Evolutionary conservation across 768 basidiomycete genomes (phyloP), one percentile per base, ranked within the genome.

Genomic region (Tylopilus sp.): DNA sequence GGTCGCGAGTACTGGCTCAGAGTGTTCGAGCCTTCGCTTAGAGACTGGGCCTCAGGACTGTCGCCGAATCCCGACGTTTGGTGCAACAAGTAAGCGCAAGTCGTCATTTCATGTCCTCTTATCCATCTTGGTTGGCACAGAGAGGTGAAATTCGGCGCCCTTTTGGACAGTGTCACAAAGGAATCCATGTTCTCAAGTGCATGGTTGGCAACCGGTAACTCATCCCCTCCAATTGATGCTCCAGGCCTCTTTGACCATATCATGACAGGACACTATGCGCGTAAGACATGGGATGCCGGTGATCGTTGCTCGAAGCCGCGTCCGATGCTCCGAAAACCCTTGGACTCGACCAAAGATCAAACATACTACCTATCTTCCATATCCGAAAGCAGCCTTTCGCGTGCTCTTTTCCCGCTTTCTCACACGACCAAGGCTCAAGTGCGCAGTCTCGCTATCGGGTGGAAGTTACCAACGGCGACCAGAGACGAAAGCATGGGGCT

Each of bases 31-130:
- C 95, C 94, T 3, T 82, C 91, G 3, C 64, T 98, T 35, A 73
- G 73, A 40, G 72, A 77, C 25, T 97, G 94, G 94, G 80, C 87
- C 61, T 56, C 68, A 3, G 95, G 95, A 1, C 66, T 76, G 10
- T 95, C 91, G 1, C 95, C 95, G 0, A 98, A 97, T 69, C 93
- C 95, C 0, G 95, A 98, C 63, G 83, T 98, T 1, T 83, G 81
- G 78, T 98, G 95, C 64, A 98, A 98, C 71, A 82, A 73, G 91
- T 89, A 44, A 51, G 20, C 3, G 21, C 4, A 28, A 15, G 17
- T n/a, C 21, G 8, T 20, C 33, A 5, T 18, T 3, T n/a, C 6
- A 28, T 15, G 2, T 3, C 30, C 12, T 12, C 47, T 22, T 25
- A 11, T 25, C 10, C 20, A 13, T n/a, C 17, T 10, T 13, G 9